Evolutionary conservation across 352 stramenopile species (phyloP).

Genomic region (Pythium vanterpoolii): DNA sequence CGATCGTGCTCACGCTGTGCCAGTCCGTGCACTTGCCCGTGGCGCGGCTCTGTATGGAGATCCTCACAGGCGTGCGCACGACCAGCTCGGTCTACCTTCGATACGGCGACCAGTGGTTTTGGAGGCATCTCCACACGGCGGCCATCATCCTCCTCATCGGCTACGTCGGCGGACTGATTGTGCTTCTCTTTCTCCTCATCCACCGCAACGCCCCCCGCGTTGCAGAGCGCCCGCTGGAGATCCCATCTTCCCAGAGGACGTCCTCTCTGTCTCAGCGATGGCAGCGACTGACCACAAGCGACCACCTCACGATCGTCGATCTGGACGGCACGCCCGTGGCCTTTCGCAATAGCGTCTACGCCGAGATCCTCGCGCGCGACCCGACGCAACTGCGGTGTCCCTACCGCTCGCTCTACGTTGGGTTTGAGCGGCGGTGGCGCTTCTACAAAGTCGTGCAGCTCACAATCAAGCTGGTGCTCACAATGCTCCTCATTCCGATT

Average conservation of each 20-base stretch:
- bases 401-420: constrained; percentile 47
- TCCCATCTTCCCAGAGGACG: constrained; percentile 4
- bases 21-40: constrained; percentile 44
- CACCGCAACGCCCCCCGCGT: constrained; percentile 29
- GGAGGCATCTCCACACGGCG: constrained; percentile 19
- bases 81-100: constrained; percentile 1
- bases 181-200: constrained; percentile 32
- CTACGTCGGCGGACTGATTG: constrained; percentile 23
- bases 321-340: constrained; percentile 34
- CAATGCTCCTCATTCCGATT: constrained; percentile 29
- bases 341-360: constrained; percentile 47
- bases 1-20: constrained; percentile 37
- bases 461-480: constrained; percentile 40
- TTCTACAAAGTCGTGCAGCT: constrained; percentile 53
- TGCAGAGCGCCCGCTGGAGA: constrained; percentile 19
- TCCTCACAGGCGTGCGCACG: constrained; percentile 18
- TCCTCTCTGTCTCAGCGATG: not conserved
- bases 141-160: constrained; percentile 28
- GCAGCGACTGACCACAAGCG: not conserved
- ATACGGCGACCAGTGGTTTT: constrained; percentile 12
- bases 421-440: constrained; percentile 45
- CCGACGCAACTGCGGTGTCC: constrained; percentile 40
- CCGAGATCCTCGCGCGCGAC: constrained; percentile 30
- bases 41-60: constrained; percentile 34
- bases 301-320: constrained; percentile 30